Evolutionary conservation across 768 basidiomycete species (phyloP), one percentile per base, ranked within the genome.

Genomic region (Porpolomopsis calyptriformis): DNA sequence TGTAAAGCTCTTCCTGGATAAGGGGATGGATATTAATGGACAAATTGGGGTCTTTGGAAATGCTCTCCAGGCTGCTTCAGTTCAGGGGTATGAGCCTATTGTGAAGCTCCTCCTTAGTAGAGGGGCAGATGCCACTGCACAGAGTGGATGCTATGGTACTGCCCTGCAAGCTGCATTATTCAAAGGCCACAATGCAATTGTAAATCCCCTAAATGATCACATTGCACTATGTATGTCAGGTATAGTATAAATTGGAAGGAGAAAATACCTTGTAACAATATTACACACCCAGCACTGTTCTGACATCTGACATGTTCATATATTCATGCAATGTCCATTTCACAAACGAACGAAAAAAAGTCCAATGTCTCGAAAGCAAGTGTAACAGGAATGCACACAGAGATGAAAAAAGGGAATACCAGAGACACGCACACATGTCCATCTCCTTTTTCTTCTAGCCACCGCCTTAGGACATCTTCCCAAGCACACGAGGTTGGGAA

Each of bases 401-500:
- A n/a, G n/a, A n/a, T n/a, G n/a, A n/a, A n/a, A n/a, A n/a, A n/a
- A n/a, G 29, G 7, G 14, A 31, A 14, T 31, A 31, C 7, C 29
- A 31, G 14, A 31, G 29, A 7, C 29, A 7, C 29, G 7, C 29
- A 14, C 29, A 31, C 29, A 31, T 7, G 29, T n/a, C n/a, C n/a
- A n/a, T n/a, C n/a, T n/a, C n/a, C n/a, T n/a, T n/a, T n/a, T n/a
- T n/a, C n/a, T n/a, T n/a, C n/a, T n/a, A n/a, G n/a, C n/a, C n/a
- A 31, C 36, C 7, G 12, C 16, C 16, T 40, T 22, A 40, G 11
- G 16, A 7, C 33, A 75, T 70, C 47, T 68, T 66, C 40, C 71
- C 84, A 52, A 89, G 64, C 52, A 90, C 85, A 54, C 87, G 76
- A 37, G 87, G 87, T 61, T 90, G 86, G 51, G 76, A 72, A 34